These are phyloP conservation scores for Pilatotrama ljubarskyi DNA, from an alignment of 768 basidiomycete species.

Conservation along the genomic window DNA sequence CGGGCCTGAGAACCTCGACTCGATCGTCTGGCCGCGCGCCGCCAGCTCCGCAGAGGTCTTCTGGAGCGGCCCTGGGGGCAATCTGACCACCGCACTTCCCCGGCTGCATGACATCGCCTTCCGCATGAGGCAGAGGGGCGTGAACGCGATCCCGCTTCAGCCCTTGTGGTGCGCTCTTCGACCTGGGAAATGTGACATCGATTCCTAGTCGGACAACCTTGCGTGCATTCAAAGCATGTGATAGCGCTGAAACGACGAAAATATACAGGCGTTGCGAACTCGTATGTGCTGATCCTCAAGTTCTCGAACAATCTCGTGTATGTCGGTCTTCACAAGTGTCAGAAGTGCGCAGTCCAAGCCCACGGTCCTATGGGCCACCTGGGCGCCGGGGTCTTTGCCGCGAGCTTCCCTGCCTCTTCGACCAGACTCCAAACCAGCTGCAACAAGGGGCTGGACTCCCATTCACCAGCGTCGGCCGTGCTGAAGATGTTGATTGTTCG, in stretches of 20 bases:
- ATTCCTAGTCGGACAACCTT: conserved; percentile 2
- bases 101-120: conserved; percentile 67
- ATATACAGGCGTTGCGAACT: background rate
- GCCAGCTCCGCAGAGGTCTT: conserved; percentile 74
- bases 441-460: background rate
- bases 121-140: conserved; percentile 61
- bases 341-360: conserved; percentile 14
- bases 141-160: conserved; percentile 61
- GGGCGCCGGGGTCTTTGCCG: conserved; percentile 3
- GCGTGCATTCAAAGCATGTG: background rate
- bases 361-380: conserved; percentile 9
- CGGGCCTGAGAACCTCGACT: conserved; percentile 64
- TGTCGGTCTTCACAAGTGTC: background rate
- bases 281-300: background rate
- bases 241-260: background rate
- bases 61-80: conserved; percentile 57
- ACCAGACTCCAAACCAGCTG: background rate
- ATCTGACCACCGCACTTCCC: conserved; percentile 49
- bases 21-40: conserved; percentile 71
- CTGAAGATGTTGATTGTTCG: background rate
- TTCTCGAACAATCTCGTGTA: too few species aligned
- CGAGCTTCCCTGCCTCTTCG: background rate
- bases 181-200: conserved; percentile 47
- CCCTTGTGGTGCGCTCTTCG: conserved; percentile 73
- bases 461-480: background rate